Conservation (phyloP, 2,329 filamentous ascomycete genomes). For the Lachnellula occidentalis region DNA sequence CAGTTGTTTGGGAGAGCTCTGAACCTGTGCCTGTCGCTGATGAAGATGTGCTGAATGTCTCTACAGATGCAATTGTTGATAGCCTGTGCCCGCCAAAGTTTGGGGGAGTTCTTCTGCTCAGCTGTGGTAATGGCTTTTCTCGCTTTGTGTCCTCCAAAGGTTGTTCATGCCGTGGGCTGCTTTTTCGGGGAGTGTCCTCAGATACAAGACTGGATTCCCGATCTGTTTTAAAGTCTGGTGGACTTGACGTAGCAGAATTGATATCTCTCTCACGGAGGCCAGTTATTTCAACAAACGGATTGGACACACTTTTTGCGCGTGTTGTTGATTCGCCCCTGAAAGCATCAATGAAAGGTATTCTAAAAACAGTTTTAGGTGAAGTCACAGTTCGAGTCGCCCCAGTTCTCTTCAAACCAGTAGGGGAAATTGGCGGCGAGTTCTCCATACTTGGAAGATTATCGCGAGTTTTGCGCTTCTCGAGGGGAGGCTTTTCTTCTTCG, state of each 20-base stretch:
- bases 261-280: constrained; percentile 19
- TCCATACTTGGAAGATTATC: constrained; percentile 28
- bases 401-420: constrained; percentile 46
- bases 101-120: constrained; percentile 16
- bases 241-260: constrained; percentile 4
- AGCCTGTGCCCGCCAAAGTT: constrained; percentile 24
- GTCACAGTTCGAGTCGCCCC: constrained; percentile 47
- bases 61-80: constrained; percentile 27
- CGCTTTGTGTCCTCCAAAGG: constrained; percentile 9
- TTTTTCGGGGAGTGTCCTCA: constrained; percentile 10
- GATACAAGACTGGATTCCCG: constrained; percentile 6
- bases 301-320: constrained; percentile 16
- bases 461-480: constrained; percentile 15
- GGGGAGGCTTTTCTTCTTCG: constrained; percentile 24
- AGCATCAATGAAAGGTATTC: constrained; percentile 52
- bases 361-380: constrained; percentile 44
- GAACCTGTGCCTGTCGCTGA: constrained; percentile 19
- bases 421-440: constrained; percentile 20
- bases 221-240: constrained; percentile 6
- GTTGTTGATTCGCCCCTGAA: constrained; percentile 55
- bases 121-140: constrained; percentile 13
- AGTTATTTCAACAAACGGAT: constrained; percentile 20
- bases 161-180: constrained; percentile 9
- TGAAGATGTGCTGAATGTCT: constrained; percentile 15
- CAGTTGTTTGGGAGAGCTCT: constrained; percentile 34